Base-by-base conservation (phyloP, 768 basidiomycete species). In the Russula abietina region DNA sequence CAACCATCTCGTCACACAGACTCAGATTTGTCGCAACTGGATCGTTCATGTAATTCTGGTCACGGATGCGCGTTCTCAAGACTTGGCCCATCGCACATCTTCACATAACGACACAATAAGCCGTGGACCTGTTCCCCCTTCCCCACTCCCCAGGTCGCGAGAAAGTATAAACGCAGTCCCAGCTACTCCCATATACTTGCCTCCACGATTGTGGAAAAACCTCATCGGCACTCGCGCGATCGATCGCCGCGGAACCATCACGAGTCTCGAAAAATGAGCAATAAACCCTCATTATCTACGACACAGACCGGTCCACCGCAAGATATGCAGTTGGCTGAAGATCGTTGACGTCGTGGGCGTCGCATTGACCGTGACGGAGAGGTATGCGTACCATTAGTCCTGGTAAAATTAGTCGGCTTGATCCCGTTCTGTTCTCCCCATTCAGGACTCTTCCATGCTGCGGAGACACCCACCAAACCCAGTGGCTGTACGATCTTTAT, bases 351-450 rank as follows among this genome's bases (percentile, higher is more conserved):
- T 49, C 58, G 46, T 14, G 62, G 39, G 32, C 62, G 58, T 28
- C 62, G 53, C 17, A 36, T 41, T 41, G 62, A 60, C 36, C 46
- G 58, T 24, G 53, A 50, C 28, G 28, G 48, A 60, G 58, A 60
- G 19, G 58, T 59, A 33, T 4, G 46, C 17, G 5, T 54, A 7
- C 14, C 24, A 14, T 45, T 24, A 14, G 22, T 41, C 19, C 12
- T 8, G n/a, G 22, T 19, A 41, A 32, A 26, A 36, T 11, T 14
- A 10, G 30, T 46, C 14, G 32, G 30, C 26, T 22, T 49, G 24
- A 57, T n/a, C 30, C 2, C 41, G 32, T 17, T 11, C 11, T 46
- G 16, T 43, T 43, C 43, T 43, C 17, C 19, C 17, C 19, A 22
- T 30, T 39, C 24, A 64, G 62, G 32, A 54, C 45, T 50, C 53